These are phyloP conservation scores for Syncephalis fuscata DNA, from an alignment of 371 early-diverging fungal species.

Conservation along the genomic window DNA sequence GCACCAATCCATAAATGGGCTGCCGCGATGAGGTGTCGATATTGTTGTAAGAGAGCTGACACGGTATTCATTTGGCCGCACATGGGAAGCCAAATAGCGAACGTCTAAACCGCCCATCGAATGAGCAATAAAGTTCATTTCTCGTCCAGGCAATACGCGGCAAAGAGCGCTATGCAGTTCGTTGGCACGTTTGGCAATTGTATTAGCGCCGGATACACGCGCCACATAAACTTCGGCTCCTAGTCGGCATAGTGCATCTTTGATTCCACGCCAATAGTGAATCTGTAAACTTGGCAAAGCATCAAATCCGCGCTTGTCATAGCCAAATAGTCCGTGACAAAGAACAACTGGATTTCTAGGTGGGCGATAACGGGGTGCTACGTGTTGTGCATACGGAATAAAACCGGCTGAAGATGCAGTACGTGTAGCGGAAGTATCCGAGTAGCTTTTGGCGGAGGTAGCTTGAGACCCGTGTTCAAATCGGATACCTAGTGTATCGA, in stretches of 20 bases:
- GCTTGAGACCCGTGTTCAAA: too few species aligned
- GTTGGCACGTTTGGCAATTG: slow-evolving; percentile 60
- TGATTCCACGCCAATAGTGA: slow-evolving; percentile 81
- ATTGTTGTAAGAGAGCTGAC: slow-evolving; percentile 69
- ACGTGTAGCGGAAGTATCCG: too few species aligned
- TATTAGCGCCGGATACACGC: slow-evolving; percentile 62
- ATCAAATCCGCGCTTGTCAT: slow-evolving; percentile 31
- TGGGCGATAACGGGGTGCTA: slow-evolving; percentile 26
- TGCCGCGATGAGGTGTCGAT: slow-evolving; percentile 84
- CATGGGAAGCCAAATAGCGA: slow-evolving; percentile 64
- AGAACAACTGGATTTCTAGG: slow-evolving; percentile 70
- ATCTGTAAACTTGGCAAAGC: slow-evolving; percentile 60
- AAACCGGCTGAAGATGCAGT: background rate
- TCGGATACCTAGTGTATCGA: too few species aligned
- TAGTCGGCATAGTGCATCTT: slow-evolving; percentile 54
- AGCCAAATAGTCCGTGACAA: slow-evolving; percentile 50
- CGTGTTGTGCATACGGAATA: background rate
- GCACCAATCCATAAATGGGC: slow-evolving; percentile 82
- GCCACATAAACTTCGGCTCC: slow-evolving; percentile 74
- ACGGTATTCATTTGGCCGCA: slow-evolving; percentile 36
- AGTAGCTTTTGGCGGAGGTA: too few species aligned
- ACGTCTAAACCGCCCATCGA: slow-evolving; percentile 74
- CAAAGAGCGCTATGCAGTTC: slow-evolving; percentile 29
- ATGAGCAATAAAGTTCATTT: slow-evolving; percentile 16
- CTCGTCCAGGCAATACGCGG: background rate